phyloP scores from a whole-genome alignment of 768 basidiomycete genomes.

The Leccinum olivaceopallidum region DNA sequence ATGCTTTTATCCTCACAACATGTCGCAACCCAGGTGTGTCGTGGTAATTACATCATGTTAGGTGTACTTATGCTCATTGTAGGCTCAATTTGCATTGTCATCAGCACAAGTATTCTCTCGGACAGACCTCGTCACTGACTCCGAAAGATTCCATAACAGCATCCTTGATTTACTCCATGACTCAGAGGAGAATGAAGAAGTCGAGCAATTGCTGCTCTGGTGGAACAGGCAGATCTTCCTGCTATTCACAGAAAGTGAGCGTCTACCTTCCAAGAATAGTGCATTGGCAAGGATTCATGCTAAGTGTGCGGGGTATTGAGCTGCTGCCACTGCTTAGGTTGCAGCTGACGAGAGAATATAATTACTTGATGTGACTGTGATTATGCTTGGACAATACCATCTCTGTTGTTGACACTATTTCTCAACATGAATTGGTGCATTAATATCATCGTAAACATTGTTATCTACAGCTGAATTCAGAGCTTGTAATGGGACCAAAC shows the following conservation, averaged over 20 bases:
- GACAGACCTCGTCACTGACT: not conserved
- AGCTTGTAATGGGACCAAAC: too few species aligned
- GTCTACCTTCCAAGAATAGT: not conserved
- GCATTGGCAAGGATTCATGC: not conserved
- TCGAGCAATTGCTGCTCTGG: not conserved
- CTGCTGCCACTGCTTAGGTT: too few species aligned
- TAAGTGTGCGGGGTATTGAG: not conserved
- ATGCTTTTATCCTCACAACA: too few species aligned
- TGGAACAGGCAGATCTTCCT: not conserved
- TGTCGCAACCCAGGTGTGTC: too few species aligned
- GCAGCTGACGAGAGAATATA: not conserved
- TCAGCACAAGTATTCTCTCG: not conserved
- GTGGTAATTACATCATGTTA: too few species aligned
- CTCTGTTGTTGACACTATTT: too few species aligned
- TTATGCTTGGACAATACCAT: too few species aligned
- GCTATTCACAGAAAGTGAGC: not conserved
- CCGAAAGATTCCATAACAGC: not conserved
- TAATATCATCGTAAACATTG: too few species aligned
- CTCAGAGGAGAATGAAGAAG: not conserved
- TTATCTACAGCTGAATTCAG: too few species aligned
- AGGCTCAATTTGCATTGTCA: not conserved
- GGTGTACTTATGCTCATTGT: too few species aligned
- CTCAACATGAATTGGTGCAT: too few species aligned
- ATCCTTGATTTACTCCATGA: not conserved
- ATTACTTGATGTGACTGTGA: not conserved